phyloP scores from a whole-genome alignment of 1,284 basidiomycete genomes.

The Rhodotorula sp. region DNA sequence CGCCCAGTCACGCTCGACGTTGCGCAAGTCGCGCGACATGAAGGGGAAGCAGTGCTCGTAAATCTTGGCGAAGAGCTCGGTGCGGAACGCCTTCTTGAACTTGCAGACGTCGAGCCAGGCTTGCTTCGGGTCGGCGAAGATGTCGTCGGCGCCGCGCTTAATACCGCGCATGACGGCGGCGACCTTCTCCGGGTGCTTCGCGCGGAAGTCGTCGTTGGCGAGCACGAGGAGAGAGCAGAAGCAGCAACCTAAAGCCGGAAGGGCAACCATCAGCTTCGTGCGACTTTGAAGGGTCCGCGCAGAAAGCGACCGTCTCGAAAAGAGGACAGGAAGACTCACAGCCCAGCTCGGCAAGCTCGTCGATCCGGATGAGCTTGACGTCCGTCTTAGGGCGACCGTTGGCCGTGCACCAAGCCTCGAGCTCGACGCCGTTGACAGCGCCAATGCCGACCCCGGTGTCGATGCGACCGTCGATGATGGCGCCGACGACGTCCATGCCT shows the following conservation, averaged over 20 bases:
- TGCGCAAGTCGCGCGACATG: slow-evolving; percentile 47
- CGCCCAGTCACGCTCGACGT: slow-evolving; percentile 45
- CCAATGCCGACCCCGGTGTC: slow-evolving; percentile 44
- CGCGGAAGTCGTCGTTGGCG: slow-evolving; percentile 43
- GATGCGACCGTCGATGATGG: slow-evolving; percentile 49
- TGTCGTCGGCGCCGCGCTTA: slow-evolving; percentile 49
- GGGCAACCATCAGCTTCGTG: not conserved
- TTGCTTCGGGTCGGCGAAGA: slow-evolving; percentile 46
- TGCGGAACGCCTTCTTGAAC: slow-evolving; percentile 42
- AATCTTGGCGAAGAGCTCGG: slow-evolving; percentile 45
- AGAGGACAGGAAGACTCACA: slow-evolving; percentile 43
- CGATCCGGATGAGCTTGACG: slow-evolving; percentile 51
- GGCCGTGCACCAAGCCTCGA: slow-evolving; percentile 1
- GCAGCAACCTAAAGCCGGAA: slow-evolving; percentile 16
- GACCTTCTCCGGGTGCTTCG: slow-evolving; percentile 47
- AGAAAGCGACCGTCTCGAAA: no score
- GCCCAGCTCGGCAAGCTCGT: slow-evolving; percentile 48
- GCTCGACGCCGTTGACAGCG: not conserved
- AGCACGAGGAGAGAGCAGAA: slow-evolving; percentile 47
- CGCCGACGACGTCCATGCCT: slow-evolving; percentile 51
- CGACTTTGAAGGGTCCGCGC: not conserved
- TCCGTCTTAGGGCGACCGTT: slow-evolving; percentile 46
- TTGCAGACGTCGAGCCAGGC: slow-evolving; percentile 49
- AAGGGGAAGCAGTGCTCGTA: slow-evolving; percentile 49
- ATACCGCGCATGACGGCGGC: slow-evolving; percentile 50